Conservation (phyloP, 495 filamentous ascomycete genomes). For the Aspergillus wentii region DNA sequence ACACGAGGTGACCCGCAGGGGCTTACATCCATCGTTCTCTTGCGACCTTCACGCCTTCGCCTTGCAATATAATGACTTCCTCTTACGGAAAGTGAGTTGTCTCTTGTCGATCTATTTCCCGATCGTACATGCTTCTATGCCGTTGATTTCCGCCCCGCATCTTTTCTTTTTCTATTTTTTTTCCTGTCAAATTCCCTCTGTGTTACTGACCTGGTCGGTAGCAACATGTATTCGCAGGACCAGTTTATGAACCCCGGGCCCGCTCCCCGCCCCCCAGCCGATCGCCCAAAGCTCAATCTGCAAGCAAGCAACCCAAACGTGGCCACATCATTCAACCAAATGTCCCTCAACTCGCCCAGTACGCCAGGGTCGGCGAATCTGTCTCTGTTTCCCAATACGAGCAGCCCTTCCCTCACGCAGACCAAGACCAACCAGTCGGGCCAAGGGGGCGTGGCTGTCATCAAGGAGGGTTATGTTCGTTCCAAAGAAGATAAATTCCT, state of each 20-base stretch:
- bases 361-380: slow-evolving; percentile 44
- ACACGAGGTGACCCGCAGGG: too few relatives aligned
- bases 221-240: slow-evolving; percentile 58
- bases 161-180: background rate
- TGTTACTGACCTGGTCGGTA: slow-evolving; percentile 4
- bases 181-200: background rate
- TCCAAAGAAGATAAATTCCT: slow-evolving; percentile 84
- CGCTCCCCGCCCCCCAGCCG: slow-evolving; percentile 82
- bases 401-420: slow-evolving; percentile 60
- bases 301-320: slow-evolving; percentile 59
- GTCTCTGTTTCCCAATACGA: slow-evolving; percentile 55
- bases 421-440: slow-evolving; percentile 55
- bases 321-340: slow-evolving; percentile 72
- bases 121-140: background rate
- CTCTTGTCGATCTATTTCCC: background rate
- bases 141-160: background rate
- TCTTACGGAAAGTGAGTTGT: slow-evolving; percentile 40
- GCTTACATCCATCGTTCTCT: too few relatives aligned
- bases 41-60: slow-evolving; percentile 10
- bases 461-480: slow-evolving; percentile 85
- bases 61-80: slow-evolving; percentile 18
- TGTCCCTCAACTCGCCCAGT: slow-evolving; percentile 65
- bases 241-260: slow-evolving; percentile 97
- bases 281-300: slow-evolving; percentile 73
- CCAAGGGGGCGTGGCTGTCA: slow-evolving; percentile 61